phyloP scores from a whole-genome alignment of 2,329 filamentous ascomycete genomes.

The Zopfia rhizophila region DNA sequence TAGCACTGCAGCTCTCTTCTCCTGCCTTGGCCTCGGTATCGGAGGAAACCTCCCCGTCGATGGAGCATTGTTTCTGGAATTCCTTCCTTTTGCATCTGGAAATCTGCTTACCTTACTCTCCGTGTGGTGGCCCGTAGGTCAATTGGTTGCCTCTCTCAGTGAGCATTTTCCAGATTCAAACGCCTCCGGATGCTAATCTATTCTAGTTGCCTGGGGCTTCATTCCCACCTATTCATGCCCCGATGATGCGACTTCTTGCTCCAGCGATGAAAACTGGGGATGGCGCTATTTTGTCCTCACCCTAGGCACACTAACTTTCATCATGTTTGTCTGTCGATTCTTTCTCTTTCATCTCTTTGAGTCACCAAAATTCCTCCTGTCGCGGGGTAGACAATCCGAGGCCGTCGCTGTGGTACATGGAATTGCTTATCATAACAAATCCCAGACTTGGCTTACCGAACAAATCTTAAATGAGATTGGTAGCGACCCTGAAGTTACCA shows the following conservation, averaged over 20 bases:
- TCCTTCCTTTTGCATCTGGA: constrained; percentile 78
- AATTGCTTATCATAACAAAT: constrained; percentile 76
- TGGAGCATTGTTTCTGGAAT: constrained; percentile 84
- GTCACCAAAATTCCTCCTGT: constrained; percentile 85
- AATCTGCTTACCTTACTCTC: constrained; percentile 82
- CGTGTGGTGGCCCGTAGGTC: constrained; percentile 87
- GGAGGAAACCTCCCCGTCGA: constrained; percentile 80
- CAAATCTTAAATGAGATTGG: constrained; percentile 69
- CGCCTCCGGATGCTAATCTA: constrained; percentile 24
- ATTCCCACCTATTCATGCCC: constrained; percentile 72
- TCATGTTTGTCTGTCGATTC: constrained; percentile 82
- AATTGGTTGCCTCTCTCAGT: constrained; percentile 68
- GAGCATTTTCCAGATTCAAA: constrained; percentile 1
- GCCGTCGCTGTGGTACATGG: constrained; percentile 83
- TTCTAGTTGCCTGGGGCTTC: constrained; percentile 75
- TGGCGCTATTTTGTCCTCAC: constrained; percentile 80
- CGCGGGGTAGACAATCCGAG: constrained; percentile 78
- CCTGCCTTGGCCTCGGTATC: constrained; percentile 57
- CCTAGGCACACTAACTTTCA: constrained; percentile 76
- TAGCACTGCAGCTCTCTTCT: constrained; percentile 48
- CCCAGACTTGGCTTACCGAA: constrained; percentile 68
- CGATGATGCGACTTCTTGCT: constrained; percentile 48
- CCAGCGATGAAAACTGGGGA: constrained; percentile 69
- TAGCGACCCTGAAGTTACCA: constrained; percentile 57
- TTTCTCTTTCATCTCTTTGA: constrained; percentile 85